phyloP scores from a whole-genome alignment of 108 stramenopile genomes.

The Hondaea fermentalgiana region DNA sequence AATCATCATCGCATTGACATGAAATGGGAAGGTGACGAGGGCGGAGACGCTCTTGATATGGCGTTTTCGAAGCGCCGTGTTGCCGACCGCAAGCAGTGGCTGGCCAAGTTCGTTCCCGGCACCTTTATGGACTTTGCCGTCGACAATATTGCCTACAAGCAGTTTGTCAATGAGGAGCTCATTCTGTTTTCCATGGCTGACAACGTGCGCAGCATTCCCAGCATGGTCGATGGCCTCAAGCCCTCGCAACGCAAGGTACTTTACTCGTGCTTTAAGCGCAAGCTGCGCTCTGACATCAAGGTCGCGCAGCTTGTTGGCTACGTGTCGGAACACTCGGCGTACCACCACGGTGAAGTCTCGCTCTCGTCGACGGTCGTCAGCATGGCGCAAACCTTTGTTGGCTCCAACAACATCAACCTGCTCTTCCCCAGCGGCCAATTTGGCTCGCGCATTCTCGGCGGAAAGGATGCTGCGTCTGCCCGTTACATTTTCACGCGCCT shows the following conservation, averaged over 20 bases:
- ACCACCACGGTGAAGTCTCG: slow-evolving; percentile 97
- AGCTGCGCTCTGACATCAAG: slow-evolving; percentile 93
- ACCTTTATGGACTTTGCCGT: slow-evolving; percentile 81
- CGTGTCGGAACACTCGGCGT: slow-evolving; percentile 64
- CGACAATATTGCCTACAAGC: slow-evolving; percentile 58
- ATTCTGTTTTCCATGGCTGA: slow-evolving; percentile 89
- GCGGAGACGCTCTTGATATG: slow-evolving; percentile 89
- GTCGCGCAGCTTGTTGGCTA: slow-evolving; percentile 71
- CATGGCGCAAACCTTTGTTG: slow-evolving; percentile 93
- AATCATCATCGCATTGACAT: slow-evolving; percentile 51
- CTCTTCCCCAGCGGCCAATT: slow-evolving; percentile 92
- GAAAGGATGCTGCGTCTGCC: slow-evolving; percentile 85
- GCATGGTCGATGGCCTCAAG: slow-evolving; percentile 93
- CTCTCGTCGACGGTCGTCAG: slow-evolving; percentile 83
- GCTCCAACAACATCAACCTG: slow-evolving; percentile 94
- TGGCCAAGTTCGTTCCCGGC: slow-evolving; percentile 60
- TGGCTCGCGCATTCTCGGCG: slow-evolving; percentile 89
- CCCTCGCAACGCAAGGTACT: slow-evolving; percentile 97
- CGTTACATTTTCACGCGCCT: slow-evolving; percentile 98
- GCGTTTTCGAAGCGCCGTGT: slow-evolving; percentile 89
- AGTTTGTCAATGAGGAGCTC: slow-evolving; percentile 94
- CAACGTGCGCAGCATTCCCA: slow-evolving; percentile 82
- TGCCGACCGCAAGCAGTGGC: slow-evolving; percentile 89
- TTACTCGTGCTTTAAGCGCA: slow-evolving; percentile 95
- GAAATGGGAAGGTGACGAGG: slow-evolving; percentile 60